phyloP scores from a whole-genome alignment of 2,329 filamentous ascomycete genomes.

The Aureobasidium zeae region DNA sequence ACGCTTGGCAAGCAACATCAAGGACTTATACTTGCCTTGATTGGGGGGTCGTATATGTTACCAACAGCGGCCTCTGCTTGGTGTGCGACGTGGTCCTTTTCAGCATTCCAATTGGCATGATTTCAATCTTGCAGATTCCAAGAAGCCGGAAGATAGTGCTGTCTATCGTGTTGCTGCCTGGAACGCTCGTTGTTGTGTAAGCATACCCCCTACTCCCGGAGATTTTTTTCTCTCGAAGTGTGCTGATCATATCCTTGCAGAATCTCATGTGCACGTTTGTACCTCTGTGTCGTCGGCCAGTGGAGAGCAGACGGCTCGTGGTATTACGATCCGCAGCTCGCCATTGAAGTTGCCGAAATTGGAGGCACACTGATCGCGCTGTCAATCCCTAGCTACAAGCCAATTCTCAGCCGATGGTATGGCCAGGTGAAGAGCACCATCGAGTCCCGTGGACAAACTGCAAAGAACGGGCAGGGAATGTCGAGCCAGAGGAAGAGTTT shows the following conservation, averaged over 20 bases:
- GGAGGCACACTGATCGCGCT: constrained; percentile 43
- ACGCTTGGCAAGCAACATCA: constrained; percentile 37
- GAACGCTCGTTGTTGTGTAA: constrained; percentile 38
- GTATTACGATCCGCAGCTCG: constrained; percentile 44
- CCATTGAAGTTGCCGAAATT: constrained; percentile 43
- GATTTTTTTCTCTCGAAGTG: too few relatives aligned
- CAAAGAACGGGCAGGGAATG: background rate
- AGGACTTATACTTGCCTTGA: constrained; percentile 38
- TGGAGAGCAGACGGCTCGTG: constrained; percentile 39
- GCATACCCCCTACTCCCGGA: too few relatives aligned
- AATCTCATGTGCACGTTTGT: constrained; percentile 40
- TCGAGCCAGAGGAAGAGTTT: constrained; percentile 10
- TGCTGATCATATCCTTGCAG: background rate
- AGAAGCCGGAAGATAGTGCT: constrained; percentile 40
- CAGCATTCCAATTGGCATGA: constrained; percentile 41
- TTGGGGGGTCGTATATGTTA: constrained; percentile 45
- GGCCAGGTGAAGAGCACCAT: constrained; percentile 5
- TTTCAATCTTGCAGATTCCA: constrained; percentile 38
- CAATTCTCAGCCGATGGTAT: constrained; percentile 22
- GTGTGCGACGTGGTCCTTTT: constrained; percentile 45
- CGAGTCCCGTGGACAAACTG: background rate
- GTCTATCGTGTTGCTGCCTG: constrained; percentile 41
- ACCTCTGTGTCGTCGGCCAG: constrained; percentile 42
- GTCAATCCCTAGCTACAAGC: constrained; percentile 44
- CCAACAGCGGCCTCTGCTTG: constrained; percentile 43